phyloP scores from a whole-genome alignment of 441 rosid species.

The Rhodomyrtus psidioides region DNA sequence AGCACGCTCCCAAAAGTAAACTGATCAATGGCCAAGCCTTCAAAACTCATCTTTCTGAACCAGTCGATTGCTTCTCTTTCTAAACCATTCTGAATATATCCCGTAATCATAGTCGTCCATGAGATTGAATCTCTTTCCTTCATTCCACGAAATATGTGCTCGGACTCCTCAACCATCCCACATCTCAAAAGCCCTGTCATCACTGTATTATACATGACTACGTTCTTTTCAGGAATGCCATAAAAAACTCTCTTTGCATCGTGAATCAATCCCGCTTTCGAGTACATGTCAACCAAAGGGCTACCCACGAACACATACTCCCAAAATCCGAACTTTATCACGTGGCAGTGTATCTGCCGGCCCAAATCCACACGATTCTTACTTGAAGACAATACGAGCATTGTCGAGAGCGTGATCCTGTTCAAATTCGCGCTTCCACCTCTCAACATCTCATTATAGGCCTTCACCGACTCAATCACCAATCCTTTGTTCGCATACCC shows the following conservation, averaged over 20 bases:
- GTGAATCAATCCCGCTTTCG: constrained; percentile 47
- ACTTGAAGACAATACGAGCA: constrained; percentile 59
- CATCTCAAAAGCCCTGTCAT: constrained; percentile 59
- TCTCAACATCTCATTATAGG: constrained; percentile 60
- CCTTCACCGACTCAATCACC: constrained; percentile 39
- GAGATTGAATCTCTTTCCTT: constrained; percentile 70
- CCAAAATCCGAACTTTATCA: constrained; percentile 61
- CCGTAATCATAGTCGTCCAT: constrained; percentile 89
- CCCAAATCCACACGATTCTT: constrained; percentile 42
- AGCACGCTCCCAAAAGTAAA: constrained; percentile 78
- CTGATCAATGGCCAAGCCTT: constrained; percentile 68
- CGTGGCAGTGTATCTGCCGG: constrained; percentile 66
- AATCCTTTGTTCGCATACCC: constrained; percentile 50
- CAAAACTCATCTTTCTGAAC: constrained; percentile 58
- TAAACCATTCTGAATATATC: constrained; percentile 62
- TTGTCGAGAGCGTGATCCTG: constrained; percentile 67
- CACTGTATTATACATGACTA: constrained; percentile 68
- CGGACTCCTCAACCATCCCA: constrained; percentile 66
- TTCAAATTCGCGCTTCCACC: constrained; percentile 43
- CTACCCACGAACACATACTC: constrained; percentile 61
- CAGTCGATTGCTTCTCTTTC: constrained; percentile 51
- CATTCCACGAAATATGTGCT: constrained; percentile 46
- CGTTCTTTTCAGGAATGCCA: constrained; percentile 39
- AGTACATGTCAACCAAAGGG: constrained; percentile 81
- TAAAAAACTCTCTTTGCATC: constrained; percentile 62